Conservation (phyloP, 768 basidiomycete genomes). For the Leccinum olivaceopallidum region DNA sequence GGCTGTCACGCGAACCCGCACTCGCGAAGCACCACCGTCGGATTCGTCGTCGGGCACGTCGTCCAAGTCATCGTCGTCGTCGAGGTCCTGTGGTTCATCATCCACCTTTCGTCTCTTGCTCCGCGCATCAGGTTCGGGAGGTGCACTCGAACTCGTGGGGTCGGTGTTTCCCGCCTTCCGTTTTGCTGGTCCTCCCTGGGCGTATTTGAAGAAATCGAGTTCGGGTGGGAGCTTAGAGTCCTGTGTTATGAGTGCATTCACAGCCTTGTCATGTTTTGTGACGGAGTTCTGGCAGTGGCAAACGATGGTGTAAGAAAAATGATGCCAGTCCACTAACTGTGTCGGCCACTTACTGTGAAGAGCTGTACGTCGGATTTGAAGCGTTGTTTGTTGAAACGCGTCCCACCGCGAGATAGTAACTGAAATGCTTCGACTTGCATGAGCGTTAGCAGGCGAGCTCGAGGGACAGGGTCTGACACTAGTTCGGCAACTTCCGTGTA, state of each 20-base stretch:
- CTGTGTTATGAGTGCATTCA: slow-evolving; percentile 23
- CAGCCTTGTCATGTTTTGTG: slow-evolving; percentile 23
- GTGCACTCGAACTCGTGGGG: slow-evolving; percentile 14
- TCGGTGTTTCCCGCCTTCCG: slow-evolving; percentile 41
- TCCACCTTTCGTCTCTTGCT: slow-evolving; percentile 34
- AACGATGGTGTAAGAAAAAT: slow-evolving; percentile 5
- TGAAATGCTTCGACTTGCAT: slow-evolving; percentile 90
- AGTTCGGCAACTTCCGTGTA: slow-evolving; percentile 18
- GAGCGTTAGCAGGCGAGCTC: neutral
- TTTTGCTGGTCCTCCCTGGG: slow-evolving; percentile 54
- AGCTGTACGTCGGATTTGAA: slow-evolving; percentile 70
- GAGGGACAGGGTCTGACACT: neutral
- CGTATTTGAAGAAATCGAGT: slow-evolving; percentile 92
- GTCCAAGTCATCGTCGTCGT: slow-evolving; percentile 22
- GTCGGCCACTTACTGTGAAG: slow-evolving; percentile 56
- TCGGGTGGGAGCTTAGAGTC: slow-evolving; percentile 66
- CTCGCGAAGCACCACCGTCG: slow-evolving; percentile 26
- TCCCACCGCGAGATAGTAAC: slow-evolving; percentile 84
- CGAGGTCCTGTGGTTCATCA: slow-evolving; percentile 24
- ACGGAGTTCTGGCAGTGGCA: slow-evolving; percentile 26
- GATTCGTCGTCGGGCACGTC: slow-evolving; percentile 22
- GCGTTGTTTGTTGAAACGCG: slow-evolving; percentile 73
- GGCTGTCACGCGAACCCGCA: slow-evolving; percentile 64
- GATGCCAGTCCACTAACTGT: neutral
- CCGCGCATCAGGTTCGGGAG: slow-evolving; percentile 10